Percentiles rank a stretch among this genome's conserved stretches.
phyloP scores from a whole-genome alignment of 169 alveolate genomes.

The Plasmodium fragile region DNA sequence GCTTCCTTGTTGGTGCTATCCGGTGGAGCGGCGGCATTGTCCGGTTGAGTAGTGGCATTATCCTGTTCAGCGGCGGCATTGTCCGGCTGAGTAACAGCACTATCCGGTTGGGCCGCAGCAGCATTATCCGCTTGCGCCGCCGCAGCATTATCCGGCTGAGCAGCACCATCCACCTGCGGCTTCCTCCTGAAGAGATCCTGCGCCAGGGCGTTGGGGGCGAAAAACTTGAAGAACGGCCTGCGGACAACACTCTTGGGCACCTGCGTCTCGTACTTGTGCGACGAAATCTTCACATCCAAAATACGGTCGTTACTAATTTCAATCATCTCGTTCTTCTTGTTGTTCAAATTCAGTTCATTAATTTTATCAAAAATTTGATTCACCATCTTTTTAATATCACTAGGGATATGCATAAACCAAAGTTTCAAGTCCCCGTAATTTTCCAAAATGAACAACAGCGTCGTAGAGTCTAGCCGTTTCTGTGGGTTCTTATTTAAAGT shows the following conservation, averaged over 20 bases:
- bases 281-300: conserved; percentile 24
- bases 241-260: neutral
- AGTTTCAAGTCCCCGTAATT: conserved; percentile 69
- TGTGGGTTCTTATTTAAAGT: conserved; percentile 57
- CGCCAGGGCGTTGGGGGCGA: neutral
- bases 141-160: neutral
- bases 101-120: neutral
- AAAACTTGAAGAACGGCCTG: neutral
- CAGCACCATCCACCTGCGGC: neutral
- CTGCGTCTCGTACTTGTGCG: conserved; percentile 6
- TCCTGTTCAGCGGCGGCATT: neutral
- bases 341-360: conserved; percentile 39
- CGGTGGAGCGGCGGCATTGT: neutral
- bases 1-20: neutral
- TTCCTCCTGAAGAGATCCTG: neutral
- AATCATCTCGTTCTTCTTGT: conserved; percentile 40
- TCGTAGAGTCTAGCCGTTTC: conserved; percentile 46
- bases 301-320: conserved; percentile 42
- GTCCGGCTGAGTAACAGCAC: neutral
- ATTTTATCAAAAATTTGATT: conserved; percentile 65
- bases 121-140: neutral
- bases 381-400: conserved; percentile 46
- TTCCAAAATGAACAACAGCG: conserved; percentile 66
- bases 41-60: neutral
- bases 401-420: conserved; percentile 37